Evolutionary conservation across 495 filamentous ascomycete species (phyloP), one percentile per base, ranked within the genome.

Genomic region (Stereocaulon alpinum): DNA sequence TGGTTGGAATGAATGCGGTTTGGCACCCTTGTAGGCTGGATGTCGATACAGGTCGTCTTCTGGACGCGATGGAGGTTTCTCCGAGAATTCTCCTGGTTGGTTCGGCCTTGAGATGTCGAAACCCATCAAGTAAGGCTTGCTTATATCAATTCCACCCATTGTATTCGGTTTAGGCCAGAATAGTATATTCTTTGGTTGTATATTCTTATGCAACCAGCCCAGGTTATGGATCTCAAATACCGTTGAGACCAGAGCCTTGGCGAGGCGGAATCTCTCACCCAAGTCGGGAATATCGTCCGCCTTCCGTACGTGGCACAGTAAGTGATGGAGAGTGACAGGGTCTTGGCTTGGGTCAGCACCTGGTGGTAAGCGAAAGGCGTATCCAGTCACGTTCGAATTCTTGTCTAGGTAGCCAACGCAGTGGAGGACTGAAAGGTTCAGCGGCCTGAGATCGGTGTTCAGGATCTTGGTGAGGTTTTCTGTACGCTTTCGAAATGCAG

Each of bases 151-250:
- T 29, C 60, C 50, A 59, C 14, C 42, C 4, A 44, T 60, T 5
- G 50, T 48, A 14, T 49, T 44, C 0, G 30, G 9, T 17, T 60
- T 63, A 4, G 62, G 61, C 62, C 70, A 71, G 63, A 73, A 74
- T 17, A 73, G 61, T 43, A 74, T 66, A 41, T 73, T 74, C 22
- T 70, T 64, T 2, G 72, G 63, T 30, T 68, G 65, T 43, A 74
- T 61, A 27, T 64, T 68, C 47, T 74, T 74, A 61, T 74, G 71
- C 45, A 73, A 40, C 72, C 72, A 74, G 27, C 71, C 70, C 15
- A 69, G 61, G 15, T 69, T 74, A 61, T 72, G 67, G 18, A 73
- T 55, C 49, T 72, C 67, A 30, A 73, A 66, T 1, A 72, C 40
- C n/a, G 69, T 72, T 17, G 72, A 64, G 14, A 64, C 67, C 6